phyloP scores from a whole-genome alignment of 2,329 filamentous ascomycete species.

The Curvularia sp. region DNA sequence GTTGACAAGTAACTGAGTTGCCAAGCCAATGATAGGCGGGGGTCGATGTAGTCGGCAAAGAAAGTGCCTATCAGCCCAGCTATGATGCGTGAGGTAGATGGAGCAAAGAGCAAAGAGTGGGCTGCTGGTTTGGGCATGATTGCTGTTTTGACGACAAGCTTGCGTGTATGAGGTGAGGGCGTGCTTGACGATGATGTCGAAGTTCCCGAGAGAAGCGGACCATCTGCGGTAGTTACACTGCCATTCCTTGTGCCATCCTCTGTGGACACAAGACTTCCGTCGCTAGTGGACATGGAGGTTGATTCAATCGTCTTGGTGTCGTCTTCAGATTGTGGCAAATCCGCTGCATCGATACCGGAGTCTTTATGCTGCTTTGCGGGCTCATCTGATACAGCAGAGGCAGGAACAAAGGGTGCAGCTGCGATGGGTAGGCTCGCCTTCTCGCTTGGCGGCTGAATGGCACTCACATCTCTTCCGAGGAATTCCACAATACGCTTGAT shows the following conservation, averaged over 20 bases:
- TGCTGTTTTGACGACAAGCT: conserved; percentile 67
- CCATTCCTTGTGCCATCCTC: conserved; percentile 47
- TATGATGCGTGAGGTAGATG: conserved; percentile 75
- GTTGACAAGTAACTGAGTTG: conserved; percentile 88
- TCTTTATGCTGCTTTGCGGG: conserved; percentile 45
- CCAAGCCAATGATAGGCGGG: conserved; percentile 83
- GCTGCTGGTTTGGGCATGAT: conserved; percentile 79
- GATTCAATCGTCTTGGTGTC: conserved; percentile 26
- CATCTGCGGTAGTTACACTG: conserved; percentile 26
- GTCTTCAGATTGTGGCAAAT: conserved; percentile 34
- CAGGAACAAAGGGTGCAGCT: conserved; percentile 58
- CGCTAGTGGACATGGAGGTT: conserved; percentile 26
- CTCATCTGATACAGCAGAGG: conserved; percentile 25
- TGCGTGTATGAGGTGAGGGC: conserved; percentile 38
- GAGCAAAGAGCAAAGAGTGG: conserved; percentile 84
- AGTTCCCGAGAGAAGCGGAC: conserved; percentile 15
- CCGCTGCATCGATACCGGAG: conserved; percentile 43
- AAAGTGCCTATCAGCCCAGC: conserved; percentile 86
- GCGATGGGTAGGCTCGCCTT: conserved; percentile 57
- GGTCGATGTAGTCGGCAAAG: conserved; percentile 74
- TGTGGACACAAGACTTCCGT: conserved; percentile 25
- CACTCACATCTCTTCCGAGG: conserved; percentile 50
- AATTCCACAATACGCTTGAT: conserved; percentile 69
- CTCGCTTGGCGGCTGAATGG: conserved; percentile 39
- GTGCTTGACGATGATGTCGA: conserved; percentile 11